A percentile compares a stretch with the other conserved stretches of the same genome.
phyloP scores from a whole-genome alignment of 306 rosid genomes.

The Pterocarpus macrocarpus region DNA sequence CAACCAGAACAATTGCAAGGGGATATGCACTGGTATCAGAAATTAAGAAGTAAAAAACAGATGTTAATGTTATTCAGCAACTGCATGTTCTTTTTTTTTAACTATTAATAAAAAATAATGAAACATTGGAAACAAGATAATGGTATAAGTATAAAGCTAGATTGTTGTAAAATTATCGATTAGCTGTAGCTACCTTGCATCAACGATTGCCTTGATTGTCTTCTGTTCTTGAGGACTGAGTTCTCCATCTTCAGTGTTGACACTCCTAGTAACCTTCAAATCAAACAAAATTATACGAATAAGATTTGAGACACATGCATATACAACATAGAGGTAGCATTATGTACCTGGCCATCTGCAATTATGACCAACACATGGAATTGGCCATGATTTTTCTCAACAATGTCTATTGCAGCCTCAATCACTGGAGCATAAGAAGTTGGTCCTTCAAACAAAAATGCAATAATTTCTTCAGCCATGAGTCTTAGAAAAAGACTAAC shows the following conservation, averaged over 20 bases:
- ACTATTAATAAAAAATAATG: background rate
- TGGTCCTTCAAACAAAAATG: conserved; percentile 71
- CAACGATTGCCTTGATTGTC: conserved; percentile 80
- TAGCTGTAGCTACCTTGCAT: conserved; percentile 72
- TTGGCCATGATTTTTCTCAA: conserved; percentile 86
- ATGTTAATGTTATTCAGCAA: conserved; percentile 34
- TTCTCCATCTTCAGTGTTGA: conserved; percentile 58
- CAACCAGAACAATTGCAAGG: conserved; percentile 83
- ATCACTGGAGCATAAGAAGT: conserved; percentile 88
- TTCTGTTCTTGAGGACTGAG: conserved; percentile 87
- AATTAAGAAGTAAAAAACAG: conserved; percentile 1
- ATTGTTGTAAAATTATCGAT: background rate
- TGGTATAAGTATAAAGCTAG: background rate
- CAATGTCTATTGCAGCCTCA: conserved; percentile 89
- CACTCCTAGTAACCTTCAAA: conserved; percentile 86
- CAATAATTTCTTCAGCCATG: conserved; percentile 39
- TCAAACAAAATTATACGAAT: conserved; percentile 9
- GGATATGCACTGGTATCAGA: conserved; percentile 69
- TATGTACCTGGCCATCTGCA: conserved; percentile 91
- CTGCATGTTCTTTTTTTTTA: background rate
- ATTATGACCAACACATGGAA: conserved; percentile 86
- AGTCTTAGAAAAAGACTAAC: conserved; percentile 10
- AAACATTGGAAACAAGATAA: conserved; percentile 8
- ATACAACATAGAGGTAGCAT: background rate
- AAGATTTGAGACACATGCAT: conserved; percentile 8